phyloP scores from a whole-genome alignment of 2,329 filamentous ascomycete genomes.

The Blumeria hordei region DNA sequence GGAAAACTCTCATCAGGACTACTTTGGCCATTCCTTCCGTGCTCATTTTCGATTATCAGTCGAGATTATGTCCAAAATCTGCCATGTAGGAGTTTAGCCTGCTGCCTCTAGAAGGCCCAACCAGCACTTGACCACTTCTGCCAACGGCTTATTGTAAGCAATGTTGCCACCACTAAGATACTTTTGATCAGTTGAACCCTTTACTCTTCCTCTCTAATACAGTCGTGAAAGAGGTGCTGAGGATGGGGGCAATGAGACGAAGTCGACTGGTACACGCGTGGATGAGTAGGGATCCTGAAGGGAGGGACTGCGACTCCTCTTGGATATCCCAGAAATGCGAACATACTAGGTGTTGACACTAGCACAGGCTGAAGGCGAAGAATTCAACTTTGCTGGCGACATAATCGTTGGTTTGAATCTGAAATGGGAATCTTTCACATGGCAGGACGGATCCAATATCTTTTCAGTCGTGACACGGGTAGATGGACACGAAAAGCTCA shows the following conservation, averaged over 20 bases:
- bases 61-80: not conserved
- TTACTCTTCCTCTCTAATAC: not conserved
- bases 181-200: not conserved
- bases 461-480: too few species aligned
- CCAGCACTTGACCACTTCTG: not conserved
- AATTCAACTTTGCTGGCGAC: too few species aligned
- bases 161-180: not conserved
- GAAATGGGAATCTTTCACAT: too few species aligned
- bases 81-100: not conserved
- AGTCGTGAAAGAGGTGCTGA: not conserved
- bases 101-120: not conserved
- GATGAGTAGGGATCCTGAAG: not conserved
- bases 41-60: not conserved
- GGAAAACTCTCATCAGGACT: not conserved
- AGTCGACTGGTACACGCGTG: not conserved
- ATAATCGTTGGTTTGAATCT: too few species aligned
- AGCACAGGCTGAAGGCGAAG: too few species aligned
- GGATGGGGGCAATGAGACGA: not conserved
- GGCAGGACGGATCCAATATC: too few species aligned
- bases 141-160: not conserved
- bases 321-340: not conserved
- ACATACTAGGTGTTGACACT: not conserved
- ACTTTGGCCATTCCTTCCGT: not conserved
- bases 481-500: too few species aligned
- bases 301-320: not conserved